phyloP scores from a whole-genome alignment of 148 eudicot genomes.

The Selenicereus undatus region DNA sequence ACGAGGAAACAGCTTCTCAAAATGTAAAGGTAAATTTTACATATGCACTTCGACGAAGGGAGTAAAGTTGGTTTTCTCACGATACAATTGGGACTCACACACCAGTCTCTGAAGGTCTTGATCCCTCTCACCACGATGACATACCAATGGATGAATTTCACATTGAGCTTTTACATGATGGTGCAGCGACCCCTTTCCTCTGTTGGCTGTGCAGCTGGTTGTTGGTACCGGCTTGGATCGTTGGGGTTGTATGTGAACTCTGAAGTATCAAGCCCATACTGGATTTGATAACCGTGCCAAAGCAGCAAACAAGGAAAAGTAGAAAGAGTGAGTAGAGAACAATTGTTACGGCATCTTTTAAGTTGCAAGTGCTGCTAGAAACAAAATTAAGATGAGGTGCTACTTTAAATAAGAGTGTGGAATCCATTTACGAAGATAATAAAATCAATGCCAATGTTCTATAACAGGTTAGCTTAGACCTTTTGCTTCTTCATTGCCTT shows the following conservation, averaged over 20 bases:
- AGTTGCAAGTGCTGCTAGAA: neutral
- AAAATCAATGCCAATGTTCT: neutral
- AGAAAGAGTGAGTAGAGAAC: neutral
- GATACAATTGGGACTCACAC: slow-evolving; percentile 16
- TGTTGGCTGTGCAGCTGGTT: slow-evolving; percentile 50
- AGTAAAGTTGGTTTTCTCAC: slow-evolving; percentile 11
- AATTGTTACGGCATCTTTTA: neutral
- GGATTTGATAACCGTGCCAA: slow-evolving; percentile 11
- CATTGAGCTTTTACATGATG: slow-evolving; percentile 51
- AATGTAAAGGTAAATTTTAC: slow-evolving; percentile 19
- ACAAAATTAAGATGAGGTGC: neutral
- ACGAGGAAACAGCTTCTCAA: slow-evolving; percentile 19
- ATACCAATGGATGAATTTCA: neutral
- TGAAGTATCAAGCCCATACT: slow-evolving; percentile 95
- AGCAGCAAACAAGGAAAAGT: neutral
- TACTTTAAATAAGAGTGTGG: neutral
- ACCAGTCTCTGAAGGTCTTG: slow-evolving; percentile 17
- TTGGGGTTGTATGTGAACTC: slow-evolving; percentile 92
- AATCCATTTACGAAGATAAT: neutral
- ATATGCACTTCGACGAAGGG: slow-evolving; percentile 16
- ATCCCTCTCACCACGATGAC: neutral
- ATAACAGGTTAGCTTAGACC: neutral
- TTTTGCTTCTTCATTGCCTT: too few relatives aligned
- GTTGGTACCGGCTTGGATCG: slow-evolving; percentile 60
- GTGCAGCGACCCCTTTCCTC: slow-evolving; percentile 70